Conservation (phyloP, 768 basidiomycete species). For the Mycena leptocephala region DNA sequence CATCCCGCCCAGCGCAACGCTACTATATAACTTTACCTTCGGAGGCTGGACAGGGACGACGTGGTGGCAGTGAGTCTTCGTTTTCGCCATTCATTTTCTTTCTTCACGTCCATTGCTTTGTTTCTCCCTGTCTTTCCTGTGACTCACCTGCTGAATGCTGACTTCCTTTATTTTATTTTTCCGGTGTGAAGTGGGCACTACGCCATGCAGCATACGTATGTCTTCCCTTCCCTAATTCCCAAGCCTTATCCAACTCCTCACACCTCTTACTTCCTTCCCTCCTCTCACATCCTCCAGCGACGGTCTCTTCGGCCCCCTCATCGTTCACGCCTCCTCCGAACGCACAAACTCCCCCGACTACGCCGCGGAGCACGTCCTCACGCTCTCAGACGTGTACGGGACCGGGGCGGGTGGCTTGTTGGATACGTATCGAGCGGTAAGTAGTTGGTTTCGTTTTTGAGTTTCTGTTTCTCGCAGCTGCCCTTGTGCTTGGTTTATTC, state of each 20-base stretch:
- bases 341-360: slow-evolving; percentile 32
- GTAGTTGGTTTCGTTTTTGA: neutral
- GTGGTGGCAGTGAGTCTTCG: slow-evolving; percentile 62
- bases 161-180: neutral
- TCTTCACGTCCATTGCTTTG: slow-evolving; percentile 23
- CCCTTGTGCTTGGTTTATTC: too few relatives aligned
- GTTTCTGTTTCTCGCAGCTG: neutral
- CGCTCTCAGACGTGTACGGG: slow-evolving; percentile 49
- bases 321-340: slow-evolving; percentile 60
- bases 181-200: slow-evolving; percentile 28
- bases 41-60: slow-evolving; percentile 62
- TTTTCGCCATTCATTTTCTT: slow-evolving; percentile 35
- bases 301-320: slow-evolving; percentile 64
- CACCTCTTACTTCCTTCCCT: neutral
- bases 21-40: slow-evolving; percentile 58
- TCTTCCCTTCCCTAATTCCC: slow-evolving; percentile 13
- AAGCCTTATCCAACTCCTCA: too few relatives aligned
- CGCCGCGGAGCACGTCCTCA: slow-evolving; percentile 52
- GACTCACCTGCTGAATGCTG: neutral
- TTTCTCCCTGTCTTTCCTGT: neutral
- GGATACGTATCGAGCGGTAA: slow-evolving; percentile 16
- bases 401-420: neutral
- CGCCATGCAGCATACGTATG: slow-evolving; percentile 30
- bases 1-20: slow-evolving; percentile 65
- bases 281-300: slow-evolving; percentile 58